These are phyloP conservation scores for Lentinula raphanica DNA, from an alignment of 768 basidiomycete genomes.

Conservation along the genomic window DNA sequence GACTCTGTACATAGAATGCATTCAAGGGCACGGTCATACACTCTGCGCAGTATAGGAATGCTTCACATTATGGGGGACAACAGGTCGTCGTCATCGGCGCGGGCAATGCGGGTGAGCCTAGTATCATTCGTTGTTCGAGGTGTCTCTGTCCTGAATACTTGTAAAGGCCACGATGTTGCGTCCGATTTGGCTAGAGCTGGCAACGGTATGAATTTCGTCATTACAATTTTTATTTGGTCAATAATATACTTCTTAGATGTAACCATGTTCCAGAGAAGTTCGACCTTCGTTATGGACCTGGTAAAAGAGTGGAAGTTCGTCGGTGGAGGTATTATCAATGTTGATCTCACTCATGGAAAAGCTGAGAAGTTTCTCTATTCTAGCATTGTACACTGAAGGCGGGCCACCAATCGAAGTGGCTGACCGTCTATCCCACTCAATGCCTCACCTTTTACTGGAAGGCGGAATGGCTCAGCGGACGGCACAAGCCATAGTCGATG, in stretches of 20 bases:
- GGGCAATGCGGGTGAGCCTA: slow-evolving; percentile 35
- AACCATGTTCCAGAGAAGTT: slow-evolving; percentile 45
- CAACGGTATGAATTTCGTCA: background rate
- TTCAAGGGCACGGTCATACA: background rate
- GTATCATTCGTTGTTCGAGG: background rate
- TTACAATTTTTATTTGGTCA: no score
- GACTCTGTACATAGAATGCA: background rate
- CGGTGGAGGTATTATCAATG: slow-evolving; percentile 8
- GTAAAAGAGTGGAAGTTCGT: slow-evolving; percentile 17
- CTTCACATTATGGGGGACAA: slow-evolving; percentile 34
- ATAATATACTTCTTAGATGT: slow-evolving; percentile 24
- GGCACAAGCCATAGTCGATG: slow-evolving; percentile 31
- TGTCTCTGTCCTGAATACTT: no score
- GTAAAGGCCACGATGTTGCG: background rate
- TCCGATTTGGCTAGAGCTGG: slow-evolving; percentile 1
- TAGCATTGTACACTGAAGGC: slow-evolving; percentile 35
- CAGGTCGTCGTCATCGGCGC: slow-evolving; percentile 47
- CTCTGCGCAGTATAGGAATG: slow-evolving; percentile 9
- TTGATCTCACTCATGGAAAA: background rate
- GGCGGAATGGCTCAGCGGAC: slow-evolving; percentile 24
- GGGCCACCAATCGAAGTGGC: slow-evolving; percentile 43
- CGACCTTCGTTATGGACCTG: slow-evolving; percentile 49
- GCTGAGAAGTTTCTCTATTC: background rate
- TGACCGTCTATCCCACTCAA: slow-evolving; percentile 44
- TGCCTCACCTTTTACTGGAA: slow-evolving; percentile 29